These are phyloP conservation scores for Phytophthora brassicae DNA, from an alignment of 352 stramenopile species.

Conservation along the genomic window DNA sequence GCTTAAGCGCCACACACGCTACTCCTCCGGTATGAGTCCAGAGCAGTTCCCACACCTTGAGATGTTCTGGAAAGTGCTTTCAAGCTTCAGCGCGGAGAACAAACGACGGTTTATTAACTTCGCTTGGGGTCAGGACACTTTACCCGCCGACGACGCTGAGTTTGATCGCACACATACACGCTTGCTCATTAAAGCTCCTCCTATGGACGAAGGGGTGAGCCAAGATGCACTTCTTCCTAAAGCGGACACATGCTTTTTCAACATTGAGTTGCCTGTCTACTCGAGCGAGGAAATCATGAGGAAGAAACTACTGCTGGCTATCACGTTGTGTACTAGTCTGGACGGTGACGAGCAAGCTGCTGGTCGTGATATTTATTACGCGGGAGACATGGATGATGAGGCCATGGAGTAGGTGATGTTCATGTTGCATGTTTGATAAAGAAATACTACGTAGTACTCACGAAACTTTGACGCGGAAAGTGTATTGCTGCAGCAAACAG, in stretches of 20 bases:
- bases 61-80: conserved; percentile 75
- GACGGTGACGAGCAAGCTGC: conserved; percentile 73
- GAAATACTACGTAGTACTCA: not conserved
- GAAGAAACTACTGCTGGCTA: conserved; percentile 68
- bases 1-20: conserved; percentile 80
- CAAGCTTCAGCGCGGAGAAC: conserved; percentile 66
- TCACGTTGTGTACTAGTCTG: conserved; percentile 83
- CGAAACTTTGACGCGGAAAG: not conserved
- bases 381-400: conserved; percentile 58
- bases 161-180: conserved; percentile 79
- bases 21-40: conserved; percentile 74
- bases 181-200: conserved; percentile 69
- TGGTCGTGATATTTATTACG: conserved; percentile 72
- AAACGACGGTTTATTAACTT: conserved; percentile 87
- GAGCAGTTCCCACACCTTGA: conserved; percentile 73
- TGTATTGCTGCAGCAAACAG: conserved; percentile 8
- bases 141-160: conserved; percentile 76
- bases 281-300: conserved; percentile 69
- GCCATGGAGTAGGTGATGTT: conserved; percentile 42
- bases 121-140: conserved; percentile 79
- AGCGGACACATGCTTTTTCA: conserved; percentile 87
- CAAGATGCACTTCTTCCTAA: conserved; percentile 73
- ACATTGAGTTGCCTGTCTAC: conserved; percentile 81
- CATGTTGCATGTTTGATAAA: conserved; percentile 11
- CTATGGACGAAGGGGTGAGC: conserved; percentile 26